Evolutionary conservation across 768 basidiomycete species (phyloP), one percentile per base, ranked within the genome.

Genomic region (Pleurotus cornucopiae): DNA sequence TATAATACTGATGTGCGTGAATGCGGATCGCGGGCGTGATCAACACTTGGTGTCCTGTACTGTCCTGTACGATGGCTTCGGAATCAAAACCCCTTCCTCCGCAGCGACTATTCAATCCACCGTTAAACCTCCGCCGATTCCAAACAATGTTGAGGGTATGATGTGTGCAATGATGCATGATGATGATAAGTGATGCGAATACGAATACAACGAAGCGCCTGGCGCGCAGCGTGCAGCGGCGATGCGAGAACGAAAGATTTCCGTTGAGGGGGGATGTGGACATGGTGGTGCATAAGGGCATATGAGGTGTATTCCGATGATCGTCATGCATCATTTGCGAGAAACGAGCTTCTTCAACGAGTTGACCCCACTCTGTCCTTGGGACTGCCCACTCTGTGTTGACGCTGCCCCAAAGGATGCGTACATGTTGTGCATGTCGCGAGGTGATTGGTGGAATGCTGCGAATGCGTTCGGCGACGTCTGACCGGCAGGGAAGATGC

Each of bases 381-480:
- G 65, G 56, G 46, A 52, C 25, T 59, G 55, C 18, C 55, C 62
- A 37, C 51, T 60, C 52, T 58, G 59, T 38, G 59, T 57, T 56
- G 64, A 40, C 14, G 64, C 64, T 46, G 69, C 60, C 25, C 70
- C 61, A 56, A 84, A 76, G 3, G 80, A 73, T 39, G 83, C 73
- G 69, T 82, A 85, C 80, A 84, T 82, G 60, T 70, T 68, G 62
- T 86, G 81, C 3, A 73, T 65, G 61, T 85, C 81, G 52, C 85
- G 82, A 39, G 85, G 85, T 62, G 82, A 77, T 67, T 81, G 80
- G 65, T 84, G 79, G 54, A 86, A 74, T 44, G 74, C 62, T 9
- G 73, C 66, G 66, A 86, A 85, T 11, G 83, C 79, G 55, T 84
- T 81, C 53, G 84, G 83, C 11, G 78, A 77, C 20, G 82, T 73